Evolutionary conservation across 768 basidiomycete genomes (phyloP), one percentile per base, ranked within the genome.

Genomic region (Pisolithus tinctorius): DNA sequence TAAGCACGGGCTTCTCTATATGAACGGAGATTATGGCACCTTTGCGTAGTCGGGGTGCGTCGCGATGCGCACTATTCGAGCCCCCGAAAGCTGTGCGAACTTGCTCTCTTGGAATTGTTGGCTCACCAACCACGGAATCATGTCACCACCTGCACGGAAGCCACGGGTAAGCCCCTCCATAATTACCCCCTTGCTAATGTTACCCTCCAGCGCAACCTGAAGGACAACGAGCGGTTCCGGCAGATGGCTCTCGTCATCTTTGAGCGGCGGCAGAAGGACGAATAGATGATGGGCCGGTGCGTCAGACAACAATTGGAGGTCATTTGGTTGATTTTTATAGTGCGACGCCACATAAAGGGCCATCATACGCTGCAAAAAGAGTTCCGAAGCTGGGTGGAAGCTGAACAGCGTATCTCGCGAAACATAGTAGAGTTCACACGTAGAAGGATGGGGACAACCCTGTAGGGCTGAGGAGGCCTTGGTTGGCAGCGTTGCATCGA

Each of bases 261-360:
- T 84, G 45, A 98, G 77, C 0, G 96, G 96, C 0, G 94, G 94
- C 1, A 98, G 75, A 0, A 99, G 80, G 1, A 99, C 96, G 58
- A 98, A 99, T 13, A 99, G 78, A 60, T 94, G 91, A 63, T 98
- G 95, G 1, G 93, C 94, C 0, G 96, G 96, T 1, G 96, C 96
- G 60, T 99, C 96, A 10, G 88, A 90, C 67, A 98, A 81, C 47
- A 99, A 79, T 67, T 98, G 95, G n/a, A 99, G 77, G 65, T 99
- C 96, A 64, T 99, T 98, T 17, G 96, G 96, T 63, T 94, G 91
- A 68, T 98, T 99, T 71, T 99, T 99, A 75, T 99, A 99, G 66
- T 99, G 96, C 47, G 87, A 88, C 1, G 96, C 91, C 47, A 98
- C 95, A 68, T 97, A 99, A 1, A 98, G 77, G 16, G 91, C 86